Base-by-base conservation (phyloP, 257 asterid genomes). In the Catharanthus roseus region DNA sequence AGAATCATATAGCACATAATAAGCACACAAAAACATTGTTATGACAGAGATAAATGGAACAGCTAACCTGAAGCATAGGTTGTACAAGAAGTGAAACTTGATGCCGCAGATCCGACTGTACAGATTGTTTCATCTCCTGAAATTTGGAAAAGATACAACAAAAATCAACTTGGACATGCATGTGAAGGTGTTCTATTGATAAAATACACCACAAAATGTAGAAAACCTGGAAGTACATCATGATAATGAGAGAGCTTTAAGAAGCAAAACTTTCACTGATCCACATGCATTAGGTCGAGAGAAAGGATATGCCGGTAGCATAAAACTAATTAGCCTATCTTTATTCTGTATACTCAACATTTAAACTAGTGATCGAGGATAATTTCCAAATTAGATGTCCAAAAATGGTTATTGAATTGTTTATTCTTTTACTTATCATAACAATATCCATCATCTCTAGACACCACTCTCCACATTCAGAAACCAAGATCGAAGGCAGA, bases 41-140 rank as follows among this genome's bases (percentile, higher is more conserved):
- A 54, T 56, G 15, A 56, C 26, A 16, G 42, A 36, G 64, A 42
- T 41, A 71, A 76, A 65, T 57, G 69, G 65, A 71, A 69, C 75
- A 57, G 70, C 3, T 62, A 34, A 93, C 99, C 99, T 91, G 99
- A 82, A 91, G 95, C 99, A 93, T 93, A 69, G 99, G 99, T 70
- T 91, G 99, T 44, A 93, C 96, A 73, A 89, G 97, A 72, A 93
- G 97, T 11, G 99, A 93, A 66, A 93, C 96, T 81, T 89, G 97
- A 83, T 93, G 99, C 78, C 99, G 83, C 72, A 81, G 75, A 79
- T 93, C 99, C 38, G 97, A 89, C 77, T 85, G 97, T 85, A 88
- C 96, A 15, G 99, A 87, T 83, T 88, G 96, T 85, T 93, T 93
- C 63, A 91, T 85, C 89, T 86, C 96, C 99, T 93, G 90, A 50